Percentiles rank a stretch among this genome's conserved stretches.
phyloP scores from a whole-genome alignment of 192 early-diverging fungal species.

The Dimargaris verticillata region DNA sequence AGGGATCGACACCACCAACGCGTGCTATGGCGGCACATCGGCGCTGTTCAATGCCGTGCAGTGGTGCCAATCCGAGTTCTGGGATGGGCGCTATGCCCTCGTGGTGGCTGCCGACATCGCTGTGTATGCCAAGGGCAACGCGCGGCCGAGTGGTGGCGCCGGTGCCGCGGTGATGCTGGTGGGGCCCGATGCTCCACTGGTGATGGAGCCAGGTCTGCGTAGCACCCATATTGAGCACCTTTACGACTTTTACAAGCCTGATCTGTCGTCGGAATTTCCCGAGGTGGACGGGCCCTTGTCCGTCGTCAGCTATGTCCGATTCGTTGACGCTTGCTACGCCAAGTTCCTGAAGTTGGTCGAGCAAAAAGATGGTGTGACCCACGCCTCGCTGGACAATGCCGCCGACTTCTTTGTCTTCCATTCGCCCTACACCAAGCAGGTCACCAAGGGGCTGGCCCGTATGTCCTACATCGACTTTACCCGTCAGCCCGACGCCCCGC shows the following conservation, averaged over 20 bases:
- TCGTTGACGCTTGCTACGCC: conserved; percentile 76
- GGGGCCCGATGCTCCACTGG: conserved; percentile 83
- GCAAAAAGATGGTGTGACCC: conserved; percentile 14
- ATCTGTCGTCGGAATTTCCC: conserved; percentile 93
- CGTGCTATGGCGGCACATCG: conserved; percentile 96
- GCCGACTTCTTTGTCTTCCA: conserved; percentile 84
- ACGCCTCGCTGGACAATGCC: conserved; percentile 19
- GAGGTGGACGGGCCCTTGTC: conserved; percentile 91
- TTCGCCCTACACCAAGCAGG: conserved; percentile 95
- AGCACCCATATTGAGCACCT: conserved; percentile 90
- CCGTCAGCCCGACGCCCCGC: conserved; percentile 46
- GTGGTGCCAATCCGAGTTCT: conserved; percentile 87
- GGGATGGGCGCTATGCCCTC: conserved; percentile 84
- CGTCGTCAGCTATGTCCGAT: conserved; percentile 79
- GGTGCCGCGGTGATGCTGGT: conserved; percentile 84
- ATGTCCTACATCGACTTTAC: conserved; percentile 85
- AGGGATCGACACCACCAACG: conserved; percentile 96
- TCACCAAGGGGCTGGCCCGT: conserved; percentile 86
- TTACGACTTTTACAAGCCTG: conserved; percentile 99
- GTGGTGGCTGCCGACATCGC: conserved; percentile 93
- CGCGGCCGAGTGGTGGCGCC: conserved; percentile 86
- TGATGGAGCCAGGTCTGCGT: conserved; percentile 77
- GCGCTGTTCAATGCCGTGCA: conserved; percentile 94
- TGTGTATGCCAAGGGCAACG: conserved; percentile 78
- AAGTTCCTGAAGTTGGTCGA: conserved; percentile 65